These are phyloP conservation scores for Diutina siamensis DNA, from an alignment of 1,139 yeast species.

Conservation along the genomic window DNA sequence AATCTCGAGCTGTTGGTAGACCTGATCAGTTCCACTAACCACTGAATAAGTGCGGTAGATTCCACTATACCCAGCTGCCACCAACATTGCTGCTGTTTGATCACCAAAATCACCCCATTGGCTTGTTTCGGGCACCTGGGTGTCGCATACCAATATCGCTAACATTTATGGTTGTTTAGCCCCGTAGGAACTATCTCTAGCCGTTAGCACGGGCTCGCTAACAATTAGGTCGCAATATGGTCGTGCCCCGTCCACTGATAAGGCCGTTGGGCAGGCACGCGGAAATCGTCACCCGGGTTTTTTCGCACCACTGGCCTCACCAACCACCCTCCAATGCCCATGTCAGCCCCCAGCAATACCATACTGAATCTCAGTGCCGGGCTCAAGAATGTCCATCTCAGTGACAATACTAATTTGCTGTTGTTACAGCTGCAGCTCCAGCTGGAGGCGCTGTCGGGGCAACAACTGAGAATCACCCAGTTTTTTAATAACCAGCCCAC, in stretches of 20 bases:
- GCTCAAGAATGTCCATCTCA: constrained; percentile 31
- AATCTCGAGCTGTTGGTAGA: not conserved
- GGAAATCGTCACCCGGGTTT: not conserved
- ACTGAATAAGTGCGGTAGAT: not conserved
- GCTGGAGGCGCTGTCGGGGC: constrained; percentile 26
- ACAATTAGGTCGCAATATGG: too few relatives aligned
- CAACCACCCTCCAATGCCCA: not conserved
- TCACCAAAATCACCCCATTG: not conserved
- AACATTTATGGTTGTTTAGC: too few relatives aligned
- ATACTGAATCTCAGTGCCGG: constrained; percentile 41
- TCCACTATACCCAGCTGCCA: not conserved
- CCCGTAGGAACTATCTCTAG: too few relatives aligned
- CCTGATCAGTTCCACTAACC: not conserved
- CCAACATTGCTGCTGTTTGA: not conserved
- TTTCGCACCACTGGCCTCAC: not conserved
- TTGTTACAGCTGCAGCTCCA: constrained; percentile 32
- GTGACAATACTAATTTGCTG: constrained; percentile 28
- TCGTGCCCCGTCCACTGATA: not conserved
- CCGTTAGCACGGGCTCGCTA: too few relatives aligned
- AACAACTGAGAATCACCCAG: constrained; percentile 50
- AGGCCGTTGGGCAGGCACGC: not conserved
- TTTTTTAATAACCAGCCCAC: constrained; percentile 72
- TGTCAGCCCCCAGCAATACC: constrained; percentile 10
- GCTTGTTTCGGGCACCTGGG: too few relatives aligned
- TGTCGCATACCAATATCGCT: not conserved